Base-by-base conservation (phyloP, 2,329 filamentous ascomycete species). In the Spiromastix sp. region DNA sequence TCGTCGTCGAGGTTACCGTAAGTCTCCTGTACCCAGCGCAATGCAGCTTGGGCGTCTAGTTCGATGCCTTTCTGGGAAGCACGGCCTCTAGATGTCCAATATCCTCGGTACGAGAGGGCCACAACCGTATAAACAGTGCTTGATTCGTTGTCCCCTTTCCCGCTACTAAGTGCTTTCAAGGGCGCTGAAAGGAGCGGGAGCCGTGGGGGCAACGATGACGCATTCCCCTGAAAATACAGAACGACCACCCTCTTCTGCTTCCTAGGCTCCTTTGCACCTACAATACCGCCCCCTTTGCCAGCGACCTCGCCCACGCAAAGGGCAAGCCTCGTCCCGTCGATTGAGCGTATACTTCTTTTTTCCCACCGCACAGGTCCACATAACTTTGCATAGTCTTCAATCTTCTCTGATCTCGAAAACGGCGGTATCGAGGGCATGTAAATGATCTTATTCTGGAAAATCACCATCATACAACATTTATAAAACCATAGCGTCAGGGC, bases 381-480 rank as follows among this genome's bases (percentile, higher is more conserved):
- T 24, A 71, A 64, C 3, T 55, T 52, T 17, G 63, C 62, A 50
- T 83, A 85, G 46, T 81, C 74, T 3, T 63, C 60, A 24, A 87
- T 78, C 38, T 61, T 75, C 60, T 86, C 79, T 16, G 70, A 67
- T 11, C 81, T 70, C 0, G 81, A 68, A 49, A 80, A 80, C 2
- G 81, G 81, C 12, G 81, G 81, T 33, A 86, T 59, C 30, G 79
- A 80, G 0, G 82, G 80, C 64, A 85, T 85, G 58, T 86, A 87
- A 40, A 87, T 81, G 51, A 87, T 84, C 51, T 80, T 79, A 50
- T 87, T 84, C 58, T 87, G 83, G 52, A 86, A 81, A 4, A 81
- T 46, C 18, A 89, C 66, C 61, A 86, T 74, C 76, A 85, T 82
- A 35, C 76, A 56, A 50, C 81, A 85, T 56, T 74, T 74, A 56